Evolutionary conservation across 2,329 filamentous ascomycete species (phyloP), one percentile per base, ranked within the genome.

Genomic region (Pseudocercospora fijiensis): DNA sequence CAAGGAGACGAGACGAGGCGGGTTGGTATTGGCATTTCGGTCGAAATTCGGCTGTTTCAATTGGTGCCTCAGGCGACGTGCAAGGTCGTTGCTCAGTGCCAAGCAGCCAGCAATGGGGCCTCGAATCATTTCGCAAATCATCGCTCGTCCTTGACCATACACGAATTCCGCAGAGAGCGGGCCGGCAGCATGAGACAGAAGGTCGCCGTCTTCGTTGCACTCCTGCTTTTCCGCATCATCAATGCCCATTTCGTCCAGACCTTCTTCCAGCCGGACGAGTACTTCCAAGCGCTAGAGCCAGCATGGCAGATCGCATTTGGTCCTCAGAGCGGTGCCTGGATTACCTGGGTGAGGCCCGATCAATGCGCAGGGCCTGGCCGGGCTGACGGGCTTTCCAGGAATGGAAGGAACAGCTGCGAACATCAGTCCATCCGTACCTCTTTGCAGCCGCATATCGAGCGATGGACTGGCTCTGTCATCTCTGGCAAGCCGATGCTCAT

Each of bases 181-280:
- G 16, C 49, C 3, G 49, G 20, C 22, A 30, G 2, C 8, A 56
- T 56, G 53, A 41, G 18, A n/a, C 28, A 56, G 6, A 18, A 60
- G 33, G 22, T 62, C 3, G 27, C 33, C 47, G 55, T 75, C 24
- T 69, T 77, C 18, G 37, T 66, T 60, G 65, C 69, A 6, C 68
- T 86, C 57, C 70, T 97, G 69, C 82, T 86, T 45, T 85, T 96
- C 67, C 91, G 95, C 60, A 83, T 94, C 68, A 76, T 90, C 75
- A 96, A 96, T 79, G 88, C 92, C 30, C 82, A 95, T 71, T 86
- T 83, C 66, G 82, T 96, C 62, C 83, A 86, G 69, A 98, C 95
- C 20, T 99, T 97, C 77, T 99, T 99, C 80, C 95, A 99, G 78
- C 95, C 95, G 27, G 95, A 99, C 80, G 95, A 99, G 78, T 98